Conservation (phyloP, 2,329 filamentous ascomycete species). For the Paraconiothyrium brasiliense region DNA sequence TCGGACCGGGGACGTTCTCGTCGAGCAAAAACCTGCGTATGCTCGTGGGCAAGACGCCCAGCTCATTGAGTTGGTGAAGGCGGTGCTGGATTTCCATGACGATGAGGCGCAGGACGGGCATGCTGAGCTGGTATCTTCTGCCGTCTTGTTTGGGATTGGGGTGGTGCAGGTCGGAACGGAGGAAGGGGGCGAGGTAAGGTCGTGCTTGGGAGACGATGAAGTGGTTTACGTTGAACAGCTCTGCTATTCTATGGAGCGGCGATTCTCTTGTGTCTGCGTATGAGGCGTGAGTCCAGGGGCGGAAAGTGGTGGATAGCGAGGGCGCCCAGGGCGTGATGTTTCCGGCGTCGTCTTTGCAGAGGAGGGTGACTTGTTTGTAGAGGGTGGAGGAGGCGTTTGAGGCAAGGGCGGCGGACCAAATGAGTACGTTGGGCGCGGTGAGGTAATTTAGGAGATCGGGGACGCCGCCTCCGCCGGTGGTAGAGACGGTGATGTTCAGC, state of each 20-base stretch:
- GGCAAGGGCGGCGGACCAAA: slow-evolving; percentile 80
- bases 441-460: slow-evolving; percentile 91
- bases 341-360: slow-evolving; percentile 80
- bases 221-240: slow-evolving; percentile 93
- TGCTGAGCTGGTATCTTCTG: slow-evolving; percentile 64
- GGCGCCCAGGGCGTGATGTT: slow-evolving; percentile 78
- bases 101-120: slow-evolving; percentile 70
- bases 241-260: slow-evolving; percentile 75
- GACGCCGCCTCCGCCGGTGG: slow-evolving; percentile 75
- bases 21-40: slow-evolving; percentile 82
- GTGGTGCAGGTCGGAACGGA: slow-evolving; percentile 82
- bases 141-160: slow-evolving; percentile 69
- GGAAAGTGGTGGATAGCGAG: slow-evolving; percentile 67
- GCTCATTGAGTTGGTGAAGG: slow-evolving; percentile 79
- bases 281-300: slow-evolving; percentile 70
- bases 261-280: slow-evolving; percentile 71
- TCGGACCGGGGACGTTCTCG: slow-evolving; percentile 80
- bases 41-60: slow-evolving; percentile 74
- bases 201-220: slow-evolving; percentile 93
- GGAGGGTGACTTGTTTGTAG: slow-evolving; percentile 72
- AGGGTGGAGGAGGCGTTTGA: slow-evolving; percentile 76
- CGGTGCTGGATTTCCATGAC: slow-evolving; percentile 82
- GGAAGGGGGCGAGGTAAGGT: slow-evolving; percentile 87
- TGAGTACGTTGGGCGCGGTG: slow-evolving; percentile 91
- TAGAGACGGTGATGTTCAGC: slow-evolving; percentile 90